A percentile compares a stretch with the other conserved stretches of the same genome.
Conservation (phyloP, 139 green algal species). For the Eudorina sp. region DNA sequence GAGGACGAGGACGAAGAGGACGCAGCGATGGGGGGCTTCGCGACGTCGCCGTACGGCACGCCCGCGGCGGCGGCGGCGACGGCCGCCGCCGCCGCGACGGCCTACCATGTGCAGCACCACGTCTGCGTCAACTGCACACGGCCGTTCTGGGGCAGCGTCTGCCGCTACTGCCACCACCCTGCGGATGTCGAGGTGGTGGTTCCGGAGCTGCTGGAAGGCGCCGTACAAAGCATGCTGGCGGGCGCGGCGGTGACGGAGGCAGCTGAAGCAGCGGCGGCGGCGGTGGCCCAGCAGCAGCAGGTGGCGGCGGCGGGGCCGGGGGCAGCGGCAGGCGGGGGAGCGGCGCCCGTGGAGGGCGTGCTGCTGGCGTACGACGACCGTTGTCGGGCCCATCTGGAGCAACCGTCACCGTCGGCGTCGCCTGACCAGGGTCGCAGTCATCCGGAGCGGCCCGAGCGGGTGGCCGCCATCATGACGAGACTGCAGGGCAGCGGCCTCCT, state of each 20-base stretch:
- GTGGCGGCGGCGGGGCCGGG: background rate
- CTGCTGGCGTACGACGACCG: slow-evolving; percentile 44
- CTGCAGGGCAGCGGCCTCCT: slow-evolving; percentile 65
- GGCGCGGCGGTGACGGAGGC: background rate
- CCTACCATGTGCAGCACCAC: background rate
- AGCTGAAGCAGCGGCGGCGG: background rate
- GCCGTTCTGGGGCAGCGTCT: slow-evolving; percentile 22
- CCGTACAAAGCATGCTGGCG: slow-evolving; percentile 25
- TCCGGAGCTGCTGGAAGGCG: slow-evolving; percentile 20
- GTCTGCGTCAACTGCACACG: slow-evolving; percentile 53
- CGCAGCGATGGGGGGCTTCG: background rate
- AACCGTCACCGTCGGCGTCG: background rate
- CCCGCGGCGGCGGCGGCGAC: background rate
- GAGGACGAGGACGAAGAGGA: background rate
- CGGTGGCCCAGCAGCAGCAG: background rate
- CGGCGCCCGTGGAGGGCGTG: background rate
- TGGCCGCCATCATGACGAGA: slow-evolving; percentile 78
- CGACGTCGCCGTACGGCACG: background rate
- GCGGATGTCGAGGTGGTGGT: background rate
- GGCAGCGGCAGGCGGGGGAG: background rate
- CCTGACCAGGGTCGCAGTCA: slow-evolving; percentile 41
- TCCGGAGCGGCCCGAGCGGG: slow-evolving; percentile 78
- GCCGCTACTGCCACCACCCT: slow-evolving; percentile 37
- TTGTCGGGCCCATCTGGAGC: slow-evolving; percentile 38
- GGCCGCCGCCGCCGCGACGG: background rate